Percentiles rank a stretch among this genome's conserved stretches.
Evolutionary conservation across 495 filamentous ascomycete species (phyloP).

Genomic region (Trypethelium eluteriae): DNA sequence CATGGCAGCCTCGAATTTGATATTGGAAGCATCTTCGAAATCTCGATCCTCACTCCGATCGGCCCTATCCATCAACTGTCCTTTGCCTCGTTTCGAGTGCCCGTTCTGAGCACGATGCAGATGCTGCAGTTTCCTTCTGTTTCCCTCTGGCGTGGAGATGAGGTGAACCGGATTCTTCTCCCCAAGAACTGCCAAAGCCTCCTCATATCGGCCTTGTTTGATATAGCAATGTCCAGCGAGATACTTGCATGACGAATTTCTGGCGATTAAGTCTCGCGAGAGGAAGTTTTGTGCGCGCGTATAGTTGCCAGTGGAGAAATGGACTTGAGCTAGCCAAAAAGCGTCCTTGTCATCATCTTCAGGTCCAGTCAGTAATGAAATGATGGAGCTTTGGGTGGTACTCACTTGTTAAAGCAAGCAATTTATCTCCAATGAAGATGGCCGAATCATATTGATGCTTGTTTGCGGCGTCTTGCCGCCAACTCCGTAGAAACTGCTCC

Average conservation of each 20-base stretch:
- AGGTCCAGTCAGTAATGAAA: neutral
- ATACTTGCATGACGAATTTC: constrained; percentile 79
- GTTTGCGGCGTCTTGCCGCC: constrained; percentile 86
- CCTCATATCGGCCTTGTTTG: constrained; percentile 79
- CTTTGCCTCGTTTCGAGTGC: constrained; percentile 18
- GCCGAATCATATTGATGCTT: constrained; percentile 93
- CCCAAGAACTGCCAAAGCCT: constrained; percentile 79
- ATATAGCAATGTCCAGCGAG: constrained; percentile 89
- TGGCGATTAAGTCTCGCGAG: constrained; percentile 69
- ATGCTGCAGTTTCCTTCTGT: constrained; percentile 51
- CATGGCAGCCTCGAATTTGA: constrained; percentile 92
- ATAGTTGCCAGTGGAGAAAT: constrained; percentile 90
- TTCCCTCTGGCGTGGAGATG: constrained; percentile 56
- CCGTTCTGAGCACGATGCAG: constrained; percentile 40
- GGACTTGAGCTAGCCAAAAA: constrained; percentile 88
- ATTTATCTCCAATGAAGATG: constrained; percentile 93
- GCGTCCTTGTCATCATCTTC: constrained; percentile 82
- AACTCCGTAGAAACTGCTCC: constrained; percentile 85
- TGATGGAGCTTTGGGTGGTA: constrained; percentile 10
- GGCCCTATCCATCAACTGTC: constrained; percentile 39
- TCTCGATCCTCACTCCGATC: constrained; percentile 60
- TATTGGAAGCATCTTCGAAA: constrained; percentile 57
- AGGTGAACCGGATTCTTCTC: constrained; percentile 88
- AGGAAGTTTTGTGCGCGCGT: constrained; percentile 80
- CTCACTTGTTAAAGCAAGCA: constrained; percentile 85